These are phyloP conservation scores for Aurifilum marmelostoma DNA, from an alignment of 2,329 filamentous ascomycete genomes.

Conservation along the genomic window DNA sequence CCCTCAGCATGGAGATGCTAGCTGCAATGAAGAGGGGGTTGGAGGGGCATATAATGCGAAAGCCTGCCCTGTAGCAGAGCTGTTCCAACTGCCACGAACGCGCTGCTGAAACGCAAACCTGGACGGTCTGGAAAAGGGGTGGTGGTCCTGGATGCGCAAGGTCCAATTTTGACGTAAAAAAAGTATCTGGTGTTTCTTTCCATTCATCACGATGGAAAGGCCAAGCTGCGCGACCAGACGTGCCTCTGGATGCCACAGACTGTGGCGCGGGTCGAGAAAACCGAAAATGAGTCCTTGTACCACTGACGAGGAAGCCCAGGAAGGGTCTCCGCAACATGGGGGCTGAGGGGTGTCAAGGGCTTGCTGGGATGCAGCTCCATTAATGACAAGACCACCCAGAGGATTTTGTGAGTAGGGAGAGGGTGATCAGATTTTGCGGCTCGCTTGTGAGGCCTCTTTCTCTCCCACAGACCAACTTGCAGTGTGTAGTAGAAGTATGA, in stretches of 20 bases:
- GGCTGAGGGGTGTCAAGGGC: background rate
- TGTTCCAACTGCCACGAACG: constrained; percentile 3
- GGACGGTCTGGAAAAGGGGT: constrained; percentile 7
- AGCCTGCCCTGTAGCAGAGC: background rate
- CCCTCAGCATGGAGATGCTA: background rate
- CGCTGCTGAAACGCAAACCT: constrained; percentile 19
- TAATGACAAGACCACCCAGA: background rate
- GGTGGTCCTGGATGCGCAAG: background rate
- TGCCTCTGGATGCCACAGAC: background rate
- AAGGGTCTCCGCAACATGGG: background rate
- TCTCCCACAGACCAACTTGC: background rate
- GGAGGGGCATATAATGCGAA: constrained; percentile 9
- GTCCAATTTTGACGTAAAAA: constrained; percentile 4
- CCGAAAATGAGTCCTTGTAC: background rate
- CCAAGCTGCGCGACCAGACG: background rate
- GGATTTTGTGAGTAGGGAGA: background rate
- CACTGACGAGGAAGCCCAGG: background rate
- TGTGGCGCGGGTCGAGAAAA: no score
- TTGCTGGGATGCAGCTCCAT: constrained; percentile 2
- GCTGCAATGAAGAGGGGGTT: constrained; percentile 3
- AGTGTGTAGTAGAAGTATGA: background rate
- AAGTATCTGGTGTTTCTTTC: background rate
- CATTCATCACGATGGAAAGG: background rate
- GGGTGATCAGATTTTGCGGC: background rate
- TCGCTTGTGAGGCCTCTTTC: background rate